Evolutionary conservation across 306 rosid genomes (phyloP).

Genomic region (Abrus precatorius): DNA sequence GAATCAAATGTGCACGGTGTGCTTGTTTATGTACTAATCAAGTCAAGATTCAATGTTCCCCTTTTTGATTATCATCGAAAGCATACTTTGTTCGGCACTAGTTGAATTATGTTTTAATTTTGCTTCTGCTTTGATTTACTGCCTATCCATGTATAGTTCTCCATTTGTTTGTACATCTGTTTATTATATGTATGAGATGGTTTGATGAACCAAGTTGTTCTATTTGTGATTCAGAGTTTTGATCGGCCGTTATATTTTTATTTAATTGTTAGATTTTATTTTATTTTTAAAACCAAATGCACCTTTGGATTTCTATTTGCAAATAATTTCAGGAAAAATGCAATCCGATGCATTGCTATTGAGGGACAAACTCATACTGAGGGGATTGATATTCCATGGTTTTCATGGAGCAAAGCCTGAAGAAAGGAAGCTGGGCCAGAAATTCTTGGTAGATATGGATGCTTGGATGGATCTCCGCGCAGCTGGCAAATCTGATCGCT

Average conservation of each 20-base stretch:
- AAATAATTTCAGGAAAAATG: conserved; percentile 47
- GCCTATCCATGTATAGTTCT: background rate
- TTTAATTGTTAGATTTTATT: background rate
- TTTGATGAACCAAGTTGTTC: background rate
- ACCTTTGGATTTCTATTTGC: background rate
- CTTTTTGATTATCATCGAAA: background rate
- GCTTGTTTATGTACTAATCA: background rate
- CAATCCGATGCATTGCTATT: conserved; percentile 52
- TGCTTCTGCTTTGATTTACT: conserved; percentile 25
- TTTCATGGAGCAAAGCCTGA: conserved; percentile 79
- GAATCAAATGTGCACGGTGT: conserved; percentile 4
- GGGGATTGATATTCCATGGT: conserved; percentile 85
- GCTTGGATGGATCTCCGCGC: conserved; percentile 93
- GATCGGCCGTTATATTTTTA: too few species aligned
- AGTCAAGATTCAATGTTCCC: background rate
- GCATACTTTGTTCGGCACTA: background rate
- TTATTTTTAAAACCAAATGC: background rate
- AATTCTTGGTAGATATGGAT: conserved; percentile 80
- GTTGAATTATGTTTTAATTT: conserved; percentile 15
- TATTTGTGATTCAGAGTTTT: background rate
- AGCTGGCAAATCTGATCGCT: conserved; percentile 74
- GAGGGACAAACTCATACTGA: conserved; percentile 80
- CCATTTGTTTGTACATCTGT: conserved; percentile 28
- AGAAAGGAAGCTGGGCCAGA: conserved; percentile 84
- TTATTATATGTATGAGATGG: conserved; percentile 22